Evolutionary conservation across 768 basidiomycete species (phyloP).

Genomic region (Naematelia aurantialba): DNA sequence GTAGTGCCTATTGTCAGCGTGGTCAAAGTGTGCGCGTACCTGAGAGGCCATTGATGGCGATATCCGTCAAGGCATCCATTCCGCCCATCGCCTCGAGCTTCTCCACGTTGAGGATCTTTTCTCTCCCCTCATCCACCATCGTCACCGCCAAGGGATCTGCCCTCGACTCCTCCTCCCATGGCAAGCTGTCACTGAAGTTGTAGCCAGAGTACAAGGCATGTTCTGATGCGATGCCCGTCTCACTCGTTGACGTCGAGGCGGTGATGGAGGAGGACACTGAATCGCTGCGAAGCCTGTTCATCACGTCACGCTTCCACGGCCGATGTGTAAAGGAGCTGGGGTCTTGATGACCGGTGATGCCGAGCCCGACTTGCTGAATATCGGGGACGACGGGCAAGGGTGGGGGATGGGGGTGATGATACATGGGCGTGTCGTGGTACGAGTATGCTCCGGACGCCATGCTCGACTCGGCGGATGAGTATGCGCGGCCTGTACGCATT

Average conservation of each 20-base stretch:
- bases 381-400: slow-evolving; percentile 40
- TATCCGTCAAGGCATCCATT: slow-evolving; percentile 28
- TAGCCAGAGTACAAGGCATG: slow-evolving; percentile 20
- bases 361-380: slow-evolving; percentile 10
- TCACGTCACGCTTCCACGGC: slow-evolving; percentile 34
- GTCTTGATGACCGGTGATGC: slow-evolving; percentile 18
- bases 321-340: slow-evolving; percentile 33
- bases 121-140: slow-evolving; percentile 42
- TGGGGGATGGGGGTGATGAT: slow-evolving; percentile 36
- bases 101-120: slow-evolving; percentile 33
- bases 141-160: slow-evolving; percentile 30
- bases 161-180: slow-evolving; percentile 15
- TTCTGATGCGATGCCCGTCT: slow-evolving; percentile 20
- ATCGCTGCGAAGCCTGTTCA: slow-evolving; percentile 33
- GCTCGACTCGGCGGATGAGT: slow-evolving; percentile 37
- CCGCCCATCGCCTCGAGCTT: slow-evolving; percentile 41
- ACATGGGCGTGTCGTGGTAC: slow-evolving; percentile 12
- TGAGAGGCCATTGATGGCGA: slow-evolving; percentile 29
- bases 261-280: slow-evolving; percentile 36
- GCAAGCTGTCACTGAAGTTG: slow-evolving; percentile 10
- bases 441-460: slow-evolving; percentile 38
- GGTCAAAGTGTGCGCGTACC: slow-evolving; percentile 56
- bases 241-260: slow-evolving; percentile 25
- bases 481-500: slow-evolving; percentile 18
- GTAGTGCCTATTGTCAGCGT: slow-evolving; percentile 68